Conservation (phyloP, 1,139 yeast species). For the Pichia sp. region DNA sequence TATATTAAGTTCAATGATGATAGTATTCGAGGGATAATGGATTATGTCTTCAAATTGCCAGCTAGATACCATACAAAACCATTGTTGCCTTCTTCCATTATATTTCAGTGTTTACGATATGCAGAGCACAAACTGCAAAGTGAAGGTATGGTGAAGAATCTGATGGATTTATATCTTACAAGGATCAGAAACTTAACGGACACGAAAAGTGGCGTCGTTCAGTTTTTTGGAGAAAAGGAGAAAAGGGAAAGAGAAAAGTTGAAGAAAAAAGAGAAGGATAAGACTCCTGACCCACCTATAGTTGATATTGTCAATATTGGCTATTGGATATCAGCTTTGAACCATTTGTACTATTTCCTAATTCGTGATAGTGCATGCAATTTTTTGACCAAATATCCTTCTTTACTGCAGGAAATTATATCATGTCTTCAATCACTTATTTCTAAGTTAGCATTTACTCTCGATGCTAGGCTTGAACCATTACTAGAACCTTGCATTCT, state of each 20-base stretch:
- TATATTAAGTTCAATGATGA: conserved; percentile 59
- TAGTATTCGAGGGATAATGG: conserved; percentile 59
- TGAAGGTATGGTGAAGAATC: conserved; percentile 50
- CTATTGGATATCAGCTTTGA: conserved; percentile 69
- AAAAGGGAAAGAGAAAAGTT: conserved; percentile 18
- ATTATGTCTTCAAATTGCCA: conserved; percentile 49
- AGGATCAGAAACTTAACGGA: conserved; percentile 57
- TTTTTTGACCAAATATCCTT: conserved; percentile 52
- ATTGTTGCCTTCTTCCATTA: conserved; percentile 61
- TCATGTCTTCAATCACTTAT: conserved; percentile 57
- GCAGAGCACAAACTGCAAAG: conserved; percentile 55
- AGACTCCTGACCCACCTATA: conserved; percentile 35
- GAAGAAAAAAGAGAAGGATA: conserved; percentile 17
- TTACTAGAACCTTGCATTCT: conserved; percentile 62
- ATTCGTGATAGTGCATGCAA: conserved; percentile 45
- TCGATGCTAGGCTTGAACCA: conserved; percentile 54
- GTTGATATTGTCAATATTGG: conserved; percentile 69
- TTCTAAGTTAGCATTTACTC: conserved; percentile 60
- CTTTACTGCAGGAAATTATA: conserved; percentile 56
- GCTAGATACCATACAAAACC: conserved; percentile 48
- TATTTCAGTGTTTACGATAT: conserved; percentile 64
- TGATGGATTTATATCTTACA: conserved; percentile 58
- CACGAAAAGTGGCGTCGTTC: conserved; percentile 57
- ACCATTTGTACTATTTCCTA: conserved; percentile 63
- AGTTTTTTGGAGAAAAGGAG: conserved; percentile 25